Evolutionary conservation across 1,284 basidiomycete genomes (phyloP), one percentile per base, ranked within the genome.

Genomic region (Sanghuangporus baumii): DNA sequence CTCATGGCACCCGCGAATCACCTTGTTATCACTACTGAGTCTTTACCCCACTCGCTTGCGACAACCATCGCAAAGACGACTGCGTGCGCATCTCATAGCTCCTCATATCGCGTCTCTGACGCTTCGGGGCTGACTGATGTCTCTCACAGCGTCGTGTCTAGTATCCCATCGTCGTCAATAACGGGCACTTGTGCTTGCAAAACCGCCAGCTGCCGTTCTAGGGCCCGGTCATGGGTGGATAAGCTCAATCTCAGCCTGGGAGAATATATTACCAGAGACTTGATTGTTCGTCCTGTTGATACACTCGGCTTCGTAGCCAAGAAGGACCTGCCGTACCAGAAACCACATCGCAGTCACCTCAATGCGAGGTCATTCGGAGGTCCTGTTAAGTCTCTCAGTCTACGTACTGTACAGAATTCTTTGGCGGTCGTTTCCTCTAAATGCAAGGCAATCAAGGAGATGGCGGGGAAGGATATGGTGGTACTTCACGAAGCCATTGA

Each of bases 401-500:
- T 56, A 20, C 57, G 60, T 16, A 36, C 34, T 41, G 56, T 65
- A n/a, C 47, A 62, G 11, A 55, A 59, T 23, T 59, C 61, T 11
- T 43, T 65, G 23, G 40, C 60, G 3, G 36, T 55, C 1, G 40
- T 62, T 41, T 57, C 56, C 18, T 55, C 38, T n/a, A 57, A 48
- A 51, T 34, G 64, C 36, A 65, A 65, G 36, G 60, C 64, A 3
- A 38, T 65, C 40, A 48, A 48, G 56, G 34, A 55, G 38, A 52
- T 60, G 16, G 52, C 56, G 23, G 55, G 61, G 14, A 48, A 46
- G 34, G 64, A 65, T 43, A n/a, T 65, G 50, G n/a, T 6, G n/a
- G 37, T 31, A 18, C 23, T 65, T 12, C 51, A 57, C 41, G 64
- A 65, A 20, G 61, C 64, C 16, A 55, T 62, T 26, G 64, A 65